Evolutionary conservation across 2,329 filamentous ascomycete genomes (phyloP), one percentile per base, ranked within the genome.

Genomic region (Exserohilum turcica): DNA sequence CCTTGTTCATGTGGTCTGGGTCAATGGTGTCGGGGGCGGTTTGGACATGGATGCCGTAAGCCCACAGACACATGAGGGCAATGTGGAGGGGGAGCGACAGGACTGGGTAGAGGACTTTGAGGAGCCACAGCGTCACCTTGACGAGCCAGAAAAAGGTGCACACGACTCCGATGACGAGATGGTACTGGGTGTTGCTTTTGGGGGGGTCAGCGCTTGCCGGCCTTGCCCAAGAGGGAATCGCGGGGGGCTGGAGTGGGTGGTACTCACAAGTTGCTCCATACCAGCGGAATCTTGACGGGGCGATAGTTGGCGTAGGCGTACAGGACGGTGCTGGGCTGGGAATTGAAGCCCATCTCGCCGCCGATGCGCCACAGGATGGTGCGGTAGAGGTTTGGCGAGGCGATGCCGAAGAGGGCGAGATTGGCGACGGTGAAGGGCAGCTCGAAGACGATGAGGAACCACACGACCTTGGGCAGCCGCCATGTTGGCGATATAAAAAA

Each of bases 281-380:
- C 82, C 48, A 92, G 76, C 1, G 90, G 88, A 8, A 84, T 78
- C 29, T 79, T 78, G 0, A 86, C 76, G 0, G 86, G 80, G 48
- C 79, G 75, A 69, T 90, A 83, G 68, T 92, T 92, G 45, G 88
- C 88, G 67, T 88, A 87, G 29, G 87, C 86, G 73, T 90, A 92
- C 29, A 91, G 74, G 15, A 90, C 78, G 65, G 87, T 83, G 56
- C 77, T 81, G 12, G 90, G 89, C 63, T 85, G 86, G 56, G 88
- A 91, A 75, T 92, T 92, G 79, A 89, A 89, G 56, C 84, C 83
- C 69, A 89, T 79, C 48, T 87, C 81, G 54, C 80, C 85, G 58
- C 90, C 90, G 64, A 91, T 85, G 67, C 82, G 78, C 90, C 90
- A 93, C 65, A 92, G 77, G 60, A 82, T 83, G 7, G 85, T 86